Base-by-base conservation (phyloP, 352 stramenopile species). In the Globisporangium solare region DNA sequence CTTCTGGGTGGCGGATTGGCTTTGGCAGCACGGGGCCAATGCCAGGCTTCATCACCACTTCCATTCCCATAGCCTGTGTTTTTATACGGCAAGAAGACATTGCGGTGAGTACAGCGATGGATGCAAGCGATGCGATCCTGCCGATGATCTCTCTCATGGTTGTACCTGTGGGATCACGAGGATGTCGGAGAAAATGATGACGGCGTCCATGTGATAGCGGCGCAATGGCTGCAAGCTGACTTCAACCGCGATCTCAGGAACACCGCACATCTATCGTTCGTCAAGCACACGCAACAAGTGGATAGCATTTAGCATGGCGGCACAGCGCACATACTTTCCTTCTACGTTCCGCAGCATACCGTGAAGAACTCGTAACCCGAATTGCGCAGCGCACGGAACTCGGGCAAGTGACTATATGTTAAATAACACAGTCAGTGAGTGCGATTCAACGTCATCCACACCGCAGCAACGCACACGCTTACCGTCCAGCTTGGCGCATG, bases 101-200 rank as follows among this genome's bases (percentile, higher is more conserved):
- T 35, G 27, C 1, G 17, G 1, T 13, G 14, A 55, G 18, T 55
- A 20, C 40, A 53, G 10, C 0, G 15, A 55, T 17, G 3, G 15
- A 55, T 17, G 24, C 42, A 21, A 58, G 53, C 32, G 18, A 51
- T 51, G 20, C 13, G n/a, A 31, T 8, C 10, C 6, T 1, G 7
- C 27, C 27, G 10, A 8, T 0, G 27, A 35, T 11, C 8, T 27
- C 24, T 27, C 24, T 27, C 20, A 61, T n/a, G 27, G 17, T 14
- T 6, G 14, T 45, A 60, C 54, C 56, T 99, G 89, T 6, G 95
- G 91, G 53, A 99, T 91, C n/a, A 99, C 96, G 20, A 99, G 73
- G 71, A 99, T 99, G 66, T 99, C 97, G 48, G 87, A 98, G 76
- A 99, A 99, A 58, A 99, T 93, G 72, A 99, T 99, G 24, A 98